A percentile compares a stretch with the other conserved stretches of the same genome.
Conservation (phyloP, 495 filamentous ascomycete species). For the Amphirosellinia nigrospora region DNA sequence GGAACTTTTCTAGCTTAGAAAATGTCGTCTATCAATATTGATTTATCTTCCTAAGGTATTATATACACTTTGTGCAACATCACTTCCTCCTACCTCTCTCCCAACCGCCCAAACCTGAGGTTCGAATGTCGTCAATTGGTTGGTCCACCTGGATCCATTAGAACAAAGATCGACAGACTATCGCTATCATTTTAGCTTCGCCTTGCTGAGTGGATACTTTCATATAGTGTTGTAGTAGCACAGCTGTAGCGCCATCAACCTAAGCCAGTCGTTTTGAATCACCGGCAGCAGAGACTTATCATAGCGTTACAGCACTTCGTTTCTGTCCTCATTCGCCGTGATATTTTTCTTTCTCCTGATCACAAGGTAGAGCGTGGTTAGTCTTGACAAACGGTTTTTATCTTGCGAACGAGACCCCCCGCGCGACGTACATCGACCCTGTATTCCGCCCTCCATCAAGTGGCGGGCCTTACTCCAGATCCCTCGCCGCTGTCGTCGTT, state of each 20-base stretch:
- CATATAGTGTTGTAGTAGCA: not conserved
- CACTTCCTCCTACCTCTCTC: not conserved
- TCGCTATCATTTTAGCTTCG: not conserved
- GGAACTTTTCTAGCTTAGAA: not conserved
- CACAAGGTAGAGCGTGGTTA: not conserved
- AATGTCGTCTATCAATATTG: not conserved
- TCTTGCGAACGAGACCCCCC: not conserved
- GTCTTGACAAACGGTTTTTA: not conserved
- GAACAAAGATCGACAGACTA: not conserved
- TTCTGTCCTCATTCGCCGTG: not conserved
- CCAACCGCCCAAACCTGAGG: too few relatives aligned
- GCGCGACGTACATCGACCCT: not conserved
- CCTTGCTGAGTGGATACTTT: not conserved
- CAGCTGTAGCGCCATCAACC: not conserved
- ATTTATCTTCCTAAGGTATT: too few relatives aligned
- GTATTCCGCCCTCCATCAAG: slow-evolving; percentile 16
- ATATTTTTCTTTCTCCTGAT: not conserved
- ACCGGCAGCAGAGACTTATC: not conserved
- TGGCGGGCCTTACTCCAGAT: slow-evolving; percentile 27
- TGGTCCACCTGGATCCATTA: slow-evolving; percentile 10
- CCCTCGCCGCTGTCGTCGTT: slow-evolving; percentile 1
- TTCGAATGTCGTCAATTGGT: not conserved
- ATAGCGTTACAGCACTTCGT: slow-evolving; percentile 7
- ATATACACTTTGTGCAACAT: not conserved
- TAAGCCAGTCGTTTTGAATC: slow-evolving; percentile 8